phyloP scores from a whole-genome alignment of 306 rosid genomes.

The Begonia peltatifolia region DNA sequence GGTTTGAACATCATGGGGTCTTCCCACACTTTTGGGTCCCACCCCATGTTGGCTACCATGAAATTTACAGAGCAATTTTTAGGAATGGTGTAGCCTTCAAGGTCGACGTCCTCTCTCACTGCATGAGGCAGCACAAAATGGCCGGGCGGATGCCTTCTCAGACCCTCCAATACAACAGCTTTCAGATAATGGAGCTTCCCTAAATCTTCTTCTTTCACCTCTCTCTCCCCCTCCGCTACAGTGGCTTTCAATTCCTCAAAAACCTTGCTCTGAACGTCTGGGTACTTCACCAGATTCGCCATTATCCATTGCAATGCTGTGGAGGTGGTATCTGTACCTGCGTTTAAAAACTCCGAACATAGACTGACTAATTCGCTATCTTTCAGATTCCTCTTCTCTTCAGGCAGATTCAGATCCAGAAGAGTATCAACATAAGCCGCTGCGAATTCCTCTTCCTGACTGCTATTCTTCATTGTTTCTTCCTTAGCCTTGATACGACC shows the following conservation, averaged over 20 bases:
- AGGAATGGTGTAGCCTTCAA: slow-evolving; percentile 3
- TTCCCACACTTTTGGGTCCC: slow-evolving; percentile 9
- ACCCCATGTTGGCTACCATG: slow-evolving; percentile 2
- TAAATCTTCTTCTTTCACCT: slow-evolving; percentile 4
- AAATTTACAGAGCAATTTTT: slow-evolving; percentile 3
- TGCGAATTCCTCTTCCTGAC: neutral
- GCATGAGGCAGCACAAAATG: slow-evolving; percentile 7
- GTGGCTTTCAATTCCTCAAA: neutral
- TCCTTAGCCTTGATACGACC: neutral
- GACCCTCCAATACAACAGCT: slow-evolving; percentile 8
- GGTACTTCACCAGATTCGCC: slow-evolving; percentile 10
- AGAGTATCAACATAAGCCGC: slow-evolving; percentile 5
- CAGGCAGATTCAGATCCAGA: slow-evolving; percentile 2
- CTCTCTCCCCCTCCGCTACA: neutral
- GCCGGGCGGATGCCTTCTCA: slow-evolving; percentile 6
- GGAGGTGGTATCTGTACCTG: neutral
- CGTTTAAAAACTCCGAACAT: slow-evolving; percentile 8
- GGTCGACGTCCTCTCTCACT: slow-evolving; percentile 3
- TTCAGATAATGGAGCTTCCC: slow-evolving; percentile 4
- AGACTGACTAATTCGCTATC: slow-evolving; percentile 1
- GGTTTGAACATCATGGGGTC: slow-evolving; percentile 7
- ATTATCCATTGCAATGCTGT: slow-evolving; percentile 9
- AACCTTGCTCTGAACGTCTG: neutral
- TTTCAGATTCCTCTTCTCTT: neutral
- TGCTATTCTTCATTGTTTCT: neutral